These are phyloP conservation scores for Panaeolus papilionaceus DNA, from an alignment of 768 basidiomycete genomes.

Conservation along the genomic window DNA sequence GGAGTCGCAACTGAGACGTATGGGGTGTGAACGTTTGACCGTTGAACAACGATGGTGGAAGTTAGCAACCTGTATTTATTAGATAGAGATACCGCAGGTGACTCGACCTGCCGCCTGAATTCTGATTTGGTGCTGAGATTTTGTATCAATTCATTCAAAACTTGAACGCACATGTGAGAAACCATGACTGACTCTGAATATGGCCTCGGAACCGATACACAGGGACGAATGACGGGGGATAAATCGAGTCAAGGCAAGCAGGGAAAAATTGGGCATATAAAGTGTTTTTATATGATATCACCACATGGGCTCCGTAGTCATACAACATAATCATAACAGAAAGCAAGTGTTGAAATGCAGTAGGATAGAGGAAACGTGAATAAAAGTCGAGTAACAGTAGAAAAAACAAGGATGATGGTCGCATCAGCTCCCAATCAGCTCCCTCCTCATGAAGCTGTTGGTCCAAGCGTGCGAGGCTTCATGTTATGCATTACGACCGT, in stretches of 20 bases:
- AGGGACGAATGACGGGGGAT: too few relatives aligned
- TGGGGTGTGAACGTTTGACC: background rate
- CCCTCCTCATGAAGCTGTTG: constrained; percentile 78
- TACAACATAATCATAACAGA: constrained; percentile 6
- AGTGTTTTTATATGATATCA: background rate
- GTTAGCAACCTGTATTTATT: background rate
- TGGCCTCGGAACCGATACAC: background rate
- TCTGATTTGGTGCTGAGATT: background rate
- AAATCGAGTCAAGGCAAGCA: background rate
- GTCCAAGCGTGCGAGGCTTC: constrained; percentile 99
- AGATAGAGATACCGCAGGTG: background rate
- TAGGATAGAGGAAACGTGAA: constrained; percentile 18
- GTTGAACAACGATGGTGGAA: background rate
- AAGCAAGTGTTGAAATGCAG: constrained; percentile 14
- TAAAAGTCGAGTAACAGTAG: constrained; percentile 10
- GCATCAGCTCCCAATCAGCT: constrained; percentile 92
- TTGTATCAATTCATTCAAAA: background rate
- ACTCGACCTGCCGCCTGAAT: background rate
- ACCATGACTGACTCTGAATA: background rate
- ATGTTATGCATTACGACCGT: constrained; percentile 82
- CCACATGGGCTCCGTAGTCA: background rate
- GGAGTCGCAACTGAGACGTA: background rate
- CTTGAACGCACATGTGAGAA: background rate
- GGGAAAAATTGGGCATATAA: background rate
- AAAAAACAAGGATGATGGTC: constrained; percentile 24